Evolutionary conservation across 352 stramenopile genomes (phyloP).

Genomic region (Pythium biforme): DNA sequence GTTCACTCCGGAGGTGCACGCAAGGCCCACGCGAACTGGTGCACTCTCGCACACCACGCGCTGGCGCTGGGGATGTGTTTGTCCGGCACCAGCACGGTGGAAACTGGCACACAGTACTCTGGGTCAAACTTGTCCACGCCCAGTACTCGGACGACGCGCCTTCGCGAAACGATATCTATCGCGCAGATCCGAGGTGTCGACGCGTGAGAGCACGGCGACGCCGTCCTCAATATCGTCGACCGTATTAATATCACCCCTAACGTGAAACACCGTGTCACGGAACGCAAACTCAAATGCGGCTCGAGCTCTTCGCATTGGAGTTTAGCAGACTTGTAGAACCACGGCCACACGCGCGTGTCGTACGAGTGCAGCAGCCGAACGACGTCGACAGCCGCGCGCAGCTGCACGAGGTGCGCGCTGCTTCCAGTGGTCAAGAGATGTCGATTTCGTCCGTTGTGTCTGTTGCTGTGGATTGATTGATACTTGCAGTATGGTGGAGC

Average conservation of each 20-base stretch:
- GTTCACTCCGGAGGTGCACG: not conserved
- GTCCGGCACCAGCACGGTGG: not conserved
- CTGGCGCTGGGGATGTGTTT: not conserved
- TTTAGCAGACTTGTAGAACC: not conserved
- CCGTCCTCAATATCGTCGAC: not conserved
- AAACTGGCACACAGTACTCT: not conserved
- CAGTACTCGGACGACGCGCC: not conserved
- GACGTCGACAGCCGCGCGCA: conserved; percentile 15
- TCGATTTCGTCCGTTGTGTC: too few relatives aligned
- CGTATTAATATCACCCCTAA: too few relatives aligned
- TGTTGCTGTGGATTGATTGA: too few relatives aligned
- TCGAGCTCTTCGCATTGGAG: not conserved
- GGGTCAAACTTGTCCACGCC: not conserved
- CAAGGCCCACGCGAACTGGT: not conserved
- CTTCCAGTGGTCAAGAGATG: too few relatives aligned
- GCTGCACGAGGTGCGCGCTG: not conserved
- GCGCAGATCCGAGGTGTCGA: not conserved
- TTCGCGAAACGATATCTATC: not conserved
- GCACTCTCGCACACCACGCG: not conserved
- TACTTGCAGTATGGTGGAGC: too few relatives aligned
- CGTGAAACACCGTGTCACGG: not conserved
- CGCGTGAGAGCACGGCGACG: not conserved
- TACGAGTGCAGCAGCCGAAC: not conserved
- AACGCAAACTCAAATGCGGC: not conserved
- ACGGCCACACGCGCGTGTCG: not conserved